These are phyloP conservation scores for Phytophthora pseudosyringae DNA, from an alignment of 352 stramenopile species.

Conservation along the genomic window DNA sequence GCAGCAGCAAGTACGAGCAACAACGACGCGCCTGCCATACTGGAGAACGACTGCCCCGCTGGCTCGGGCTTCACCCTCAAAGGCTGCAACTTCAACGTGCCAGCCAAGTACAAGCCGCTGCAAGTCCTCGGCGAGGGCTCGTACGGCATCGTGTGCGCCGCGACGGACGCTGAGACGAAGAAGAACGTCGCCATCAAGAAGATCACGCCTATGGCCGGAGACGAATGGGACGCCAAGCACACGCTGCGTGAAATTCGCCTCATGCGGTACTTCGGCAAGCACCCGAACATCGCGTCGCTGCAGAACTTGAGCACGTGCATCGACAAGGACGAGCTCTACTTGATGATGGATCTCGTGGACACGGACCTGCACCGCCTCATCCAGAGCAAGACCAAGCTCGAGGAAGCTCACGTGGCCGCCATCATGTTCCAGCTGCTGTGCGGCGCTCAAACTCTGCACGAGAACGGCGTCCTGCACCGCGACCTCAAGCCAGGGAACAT, in stretches of 20 bases:
- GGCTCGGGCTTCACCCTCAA: constrained; percentile 84
- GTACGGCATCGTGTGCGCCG: constrained; percentile 92
- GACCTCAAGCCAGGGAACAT: constrained; percentile 88
- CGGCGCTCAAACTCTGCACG: constrained; percentile 90
- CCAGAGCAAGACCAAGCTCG: constrained; percentile 88
- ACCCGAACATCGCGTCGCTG: constrained; percentile 89
- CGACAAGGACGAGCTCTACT: constrained; percentile 93
- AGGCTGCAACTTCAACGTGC: constrained; percentile 87
- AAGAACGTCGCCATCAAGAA: constrained; percentile 94
- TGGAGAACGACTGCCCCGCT: constrained; percentile 64
- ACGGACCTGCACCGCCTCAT: constrained; percentile 93
- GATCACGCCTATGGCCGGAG: constrained; percentile 91
- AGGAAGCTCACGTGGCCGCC: constrained; percentile 82
- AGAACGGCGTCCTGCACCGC: constrained; percentile 88
- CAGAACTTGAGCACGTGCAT: constrained; percentile 86
- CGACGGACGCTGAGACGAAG: constrained; percentile 73
- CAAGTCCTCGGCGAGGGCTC: constrained; percentile 92
- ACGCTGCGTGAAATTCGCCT: constrained; percentile 92
- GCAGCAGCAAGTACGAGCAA: constrained; percentile 8
- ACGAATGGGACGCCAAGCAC: constrained; percentile 92
- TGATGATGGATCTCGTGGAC: constrained; percentile 96
- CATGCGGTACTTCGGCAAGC: constrained; percentile 90
- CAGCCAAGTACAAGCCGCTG: constrained; percentile 76
- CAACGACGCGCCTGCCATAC: constrained; percentile 29
- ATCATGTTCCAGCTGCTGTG: constrained; percentile 96